Conservation (phyloP, 2,329 filamentous ascomycete species). For the Aspergillus unguis region DNA sequence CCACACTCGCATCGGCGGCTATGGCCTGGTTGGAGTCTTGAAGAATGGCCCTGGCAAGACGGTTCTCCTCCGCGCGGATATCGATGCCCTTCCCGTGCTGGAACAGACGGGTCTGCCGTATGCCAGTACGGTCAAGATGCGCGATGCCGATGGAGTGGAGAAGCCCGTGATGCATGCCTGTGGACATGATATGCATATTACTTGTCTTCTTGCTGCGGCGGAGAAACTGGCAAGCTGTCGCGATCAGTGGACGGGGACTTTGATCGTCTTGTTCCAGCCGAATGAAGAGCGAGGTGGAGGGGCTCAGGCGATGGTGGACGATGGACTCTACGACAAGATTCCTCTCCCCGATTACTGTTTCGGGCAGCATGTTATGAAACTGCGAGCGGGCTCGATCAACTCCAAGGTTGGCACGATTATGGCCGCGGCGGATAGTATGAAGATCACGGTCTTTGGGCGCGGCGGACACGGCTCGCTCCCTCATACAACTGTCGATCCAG, state of each 20-base stretch:
- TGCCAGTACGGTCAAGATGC: constrained; percentile 45
- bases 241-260: constrained; percentile 58
- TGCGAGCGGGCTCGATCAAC: constrained; percentile 41
- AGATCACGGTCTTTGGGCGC: constrained; percentile 56
- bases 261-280: constrained; percentile 65
- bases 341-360: constrained; percentile 56
- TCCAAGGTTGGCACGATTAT: constrained; percentile 40
- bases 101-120: constrained; percentile 50
- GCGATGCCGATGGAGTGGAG: constrained; percentile 48
- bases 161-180: constrained; percentile 62
- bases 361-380: constrained; percentile 55
- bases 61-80: constrained; percentile 48
- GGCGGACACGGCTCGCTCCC: constrained; percentile 59
- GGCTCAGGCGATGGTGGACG: constrained; percentile 61
- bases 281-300: constrained; percentile 63
- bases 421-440: constrained; percentile 45
- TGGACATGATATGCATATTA: constrained; percentile 61
- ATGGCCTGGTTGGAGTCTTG: constrained; percentile 44
- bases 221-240: constrained; percentile 47
- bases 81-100: constrained; percentile 50
- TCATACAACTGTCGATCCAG: constrained; percentile 56
- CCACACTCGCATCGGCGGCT: constrained; percentile 46
- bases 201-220: constrained; percentile 53
- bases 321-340: constrained; percentile 52
- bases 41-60: constrained; percentile 44